phyloP scores from a whole-genome alignment of 768 basidiomycete genomes.

The Harrya chromipes region DNA sequence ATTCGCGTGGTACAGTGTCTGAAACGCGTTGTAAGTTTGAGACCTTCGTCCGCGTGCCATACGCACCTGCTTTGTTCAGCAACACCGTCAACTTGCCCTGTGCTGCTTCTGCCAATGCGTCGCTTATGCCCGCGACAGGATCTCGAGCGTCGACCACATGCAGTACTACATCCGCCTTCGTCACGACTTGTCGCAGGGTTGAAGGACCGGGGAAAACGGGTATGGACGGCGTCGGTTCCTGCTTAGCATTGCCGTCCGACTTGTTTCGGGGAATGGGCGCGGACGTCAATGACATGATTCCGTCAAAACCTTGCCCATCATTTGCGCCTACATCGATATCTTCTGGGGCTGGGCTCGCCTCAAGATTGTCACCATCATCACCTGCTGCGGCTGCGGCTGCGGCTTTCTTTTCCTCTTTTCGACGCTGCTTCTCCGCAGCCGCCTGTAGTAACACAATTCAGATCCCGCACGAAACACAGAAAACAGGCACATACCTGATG shows the following conservation, averaged over 20 bases:
- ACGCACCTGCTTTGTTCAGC: constrained; percentile 84
- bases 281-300: constrained; percentile 28
- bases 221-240: constrained; percentile 13
- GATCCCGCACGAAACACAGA: not conserved
- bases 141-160: constrained; percentile 86
- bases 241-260: not conserved
- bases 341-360: constrained; percentile 25
- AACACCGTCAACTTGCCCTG: constrained; percentile 57
- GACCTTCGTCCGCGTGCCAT: not conserved
- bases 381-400: constrained; percentile 32
- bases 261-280: constrained; percentile 1
- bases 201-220: constrained; percentile 27
- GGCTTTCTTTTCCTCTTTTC: constrained; percentile 66
- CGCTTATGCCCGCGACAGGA: constrained; percentile 71
- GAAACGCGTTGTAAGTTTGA: constrained; percentile 2
- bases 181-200: constrained; percentile 47
- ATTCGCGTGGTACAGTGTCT: constrained; percentile 83
- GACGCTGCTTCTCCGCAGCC: constrained; percentile 70
- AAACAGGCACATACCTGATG: constrained; percentile 46
- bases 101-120: constrained; percentile 45
- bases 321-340: constrained; percentile 30
- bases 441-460: constrained; percentile 41
- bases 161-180: constrained; percentile 74
- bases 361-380: constrained; percentile 27
- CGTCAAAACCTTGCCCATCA: constrained; percentile 37